Conservation (phyloP, 2,329 filamentous ascomycete species). For the Diaporthe sp. region DNA sequence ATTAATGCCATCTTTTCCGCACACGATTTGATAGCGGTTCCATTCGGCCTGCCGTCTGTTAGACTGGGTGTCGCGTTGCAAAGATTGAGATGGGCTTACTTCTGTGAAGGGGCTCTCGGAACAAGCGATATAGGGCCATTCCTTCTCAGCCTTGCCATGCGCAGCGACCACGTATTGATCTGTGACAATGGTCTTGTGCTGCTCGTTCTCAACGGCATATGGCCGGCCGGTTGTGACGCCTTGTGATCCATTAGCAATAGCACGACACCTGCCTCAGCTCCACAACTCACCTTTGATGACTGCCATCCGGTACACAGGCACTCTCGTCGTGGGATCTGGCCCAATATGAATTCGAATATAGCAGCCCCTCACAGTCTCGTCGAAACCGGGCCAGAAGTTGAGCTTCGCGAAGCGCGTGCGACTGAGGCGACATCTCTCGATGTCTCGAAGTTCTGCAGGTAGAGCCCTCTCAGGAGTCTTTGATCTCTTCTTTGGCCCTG, state of each 20-base stretch:
- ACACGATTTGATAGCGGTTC: constrained; percentile 82
- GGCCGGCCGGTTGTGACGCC: constrained; percentile 83
- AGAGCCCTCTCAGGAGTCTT: constrained; percentile 72
- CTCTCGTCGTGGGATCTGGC: constrained; percentile 77
- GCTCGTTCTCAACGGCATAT: constrained; percentile 82
- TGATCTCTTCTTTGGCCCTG: constrained; percentile 62
- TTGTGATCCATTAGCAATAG: constrained; percentile 52
- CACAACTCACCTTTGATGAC: constrained; percentile 80
- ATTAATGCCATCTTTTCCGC: constrained; percentile 77
- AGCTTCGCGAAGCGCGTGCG: constrained; percentile 89
- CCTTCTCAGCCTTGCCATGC: constrained; percentile 84
- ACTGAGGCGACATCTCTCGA: constrained; percentile 86
- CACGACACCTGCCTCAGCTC: background rate
- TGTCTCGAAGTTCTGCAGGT: constrained; percentile 81
- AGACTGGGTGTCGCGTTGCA: background rate
- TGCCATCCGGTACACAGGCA: constrained; percentile 88
- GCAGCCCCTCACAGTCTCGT: constrained; percentile 83
- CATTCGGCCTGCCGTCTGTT: constrained; percentile 73
- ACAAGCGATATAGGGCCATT: constrained; percentile 91
- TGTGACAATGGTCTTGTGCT: constrained; percentile 83
- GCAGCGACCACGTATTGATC: constrained; percentile 87
- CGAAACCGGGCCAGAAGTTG: constrained; percentile 93
- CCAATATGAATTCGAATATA: constrained; percentile 89
- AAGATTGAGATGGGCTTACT: constrained; percentile 58
- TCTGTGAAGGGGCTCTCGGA: constrained; percentile 90